Conservation (phyloP, 805 yeast species). For the Saturnispora gosingensis region DNA sequence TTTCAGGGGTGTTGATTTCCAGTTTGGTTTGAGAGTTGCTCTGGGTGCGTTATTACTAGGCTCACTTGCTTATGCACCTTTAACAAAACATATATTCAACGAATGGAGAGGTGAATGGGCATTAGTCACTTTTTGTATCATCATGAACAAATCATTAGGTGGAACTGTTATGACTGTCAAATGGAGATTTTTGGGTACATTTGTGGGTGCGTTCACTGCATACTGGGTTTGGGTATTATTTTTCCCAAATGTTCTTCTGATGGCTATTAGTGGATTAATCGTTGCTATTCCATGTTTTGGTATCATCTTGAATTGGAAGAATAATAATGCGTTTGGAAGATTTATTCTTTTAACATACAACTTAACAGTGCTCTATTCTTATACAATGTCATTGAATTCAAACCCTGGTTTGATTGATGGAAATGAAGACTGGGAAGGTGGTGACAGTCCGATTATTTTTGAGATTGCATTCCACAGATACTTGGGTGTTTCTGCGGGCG, state of each 20-base stretch:
- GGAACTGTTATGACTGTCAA: conserved; percentile 74
- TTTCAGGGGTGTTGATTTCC: conserved; percentile 57
- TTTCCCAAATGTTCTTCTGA: conserved; percentile 43
- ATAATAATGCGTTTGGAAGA: conserved; percentile 53
- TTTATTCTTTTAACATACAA: conserved; percentile 70
- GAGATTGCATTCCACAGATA: conserved; percentile 77
- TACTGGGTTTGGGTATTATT: conserved; percentile 48
- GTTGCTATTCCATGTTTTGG: conserved; percentile 39
- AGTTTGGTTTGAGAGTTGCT: conserved; percentile 73
- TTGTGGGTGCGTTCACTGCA: conserved; percentile 59
- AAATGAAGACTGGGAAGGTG: conserved; percentile 58
- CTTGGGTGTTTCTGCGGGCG: conserved; percentile 62
- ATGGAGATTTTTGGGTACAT: conserved; percentile 68
- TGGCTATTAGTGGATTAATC: conserved; percentile 42
- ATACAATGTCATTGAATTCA: conserved; percentile 39
- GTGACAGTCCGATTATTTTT: conserved; percentile 53
- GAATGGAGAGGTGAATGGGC: conserved; percentile 83
- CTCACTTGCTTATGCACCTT: conserved; percentile 54
- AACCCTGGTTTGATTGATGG: conserved; percentile 36
- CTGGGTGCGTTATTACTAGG: conserved; percentile 64
- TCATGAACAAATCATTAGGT: conserved; percentile 79
- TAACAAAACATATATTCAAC: conserved; percentile 43
- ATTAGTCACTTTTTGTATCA: conserved; percentile 67
- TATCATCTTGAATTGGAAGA: conserved; percentile 62
- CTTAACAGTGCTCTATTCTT: conserved; percentile 68